Base-by-base conservation (phyloP, 2,329 filamentous ascomycete genomes). In the Trichocomaceae sp. region DNA sequence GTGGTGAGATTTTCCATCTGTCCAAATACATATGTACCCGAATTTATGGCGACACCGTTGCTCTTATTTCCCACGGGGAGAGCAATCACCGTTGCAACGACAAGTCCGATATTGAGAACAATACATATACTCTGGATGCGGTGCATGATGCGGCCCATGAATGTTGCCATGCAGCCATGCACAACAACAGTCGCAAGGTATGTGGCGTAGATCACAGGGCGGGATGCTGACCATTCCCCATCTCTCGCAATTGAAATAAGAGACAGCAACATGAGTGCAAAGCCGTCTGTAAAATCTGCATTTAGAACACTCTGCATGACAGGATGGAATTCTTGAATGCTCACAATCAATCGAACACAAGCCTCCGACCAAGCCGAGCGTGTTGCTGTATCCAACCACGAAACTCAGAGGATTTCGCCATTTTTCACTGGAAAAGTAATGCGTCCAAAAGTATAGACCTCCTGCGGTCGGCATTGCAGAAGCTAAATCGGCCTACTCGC, bases 371-470 rank as follows among this genome's bases (percentile, higher is more conserved):
- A 83, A 65, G 6, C 81, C 82, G 17, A 84, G 71, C 1, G 79
- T 83, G 61, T 84, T 83, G 63, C 79, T 82, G 60, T 83, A 83
- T 26, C 81, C 81, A 17, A 83, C 80, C 33, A 83, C 64, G 61
- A 83, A 83, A 59, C 77, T 80, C n/a, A 84, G 65, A 3, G 79
- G 76, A 62, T 83, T 83, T 58, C 79, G 75, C 57, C 73, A 79
- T 41, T 76, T 77, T 2, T 77, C 76, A 2, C 75, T 77, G 10
- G 78, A 76, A 63, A 82, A 83, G 65, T 81, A 81, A 60, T 83
- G 81, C 7, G 80, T 82, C 78, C 79, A 77, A 68, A 73, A 83
- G 63, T 83, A 83, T 1, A 84, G 67, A 0, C 81, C 81, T 9
- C 82, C 81, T 33, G 73, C 76, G 3, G 81, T 83, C 2, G 81